Base-by-base conservation (phyloP, 2,329 filamentous ascomycete species). In the Aspergillus unguis region DNA sequence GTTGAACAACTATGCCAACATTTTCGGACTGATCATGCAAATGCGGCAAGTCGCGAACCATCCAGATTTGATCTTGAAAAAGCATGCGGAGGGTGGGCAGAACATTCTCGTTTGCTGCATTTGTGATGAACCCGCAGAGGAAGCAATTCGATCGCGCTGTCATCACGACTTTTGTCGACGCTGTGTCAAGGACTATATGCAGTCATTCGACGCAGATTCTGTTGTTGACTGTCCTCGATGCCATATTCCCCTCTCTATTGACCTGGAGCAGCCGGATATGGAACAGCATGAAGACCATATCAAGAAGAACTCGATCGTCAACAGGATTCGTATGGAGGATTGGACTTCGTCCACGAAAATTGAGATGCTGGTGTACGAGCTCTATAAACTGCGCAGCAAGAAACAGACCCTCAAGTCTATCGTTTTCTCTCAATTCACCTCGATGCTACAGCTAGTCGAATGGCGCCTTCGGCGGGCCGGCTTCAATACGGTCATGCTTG, bases 321-420 rank as follows among this genome's bases (percentile, higher is more conserved):
- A 97, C 71, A 88, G 94, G 50, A 97, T 99, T 75, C 90, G 92
- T 73, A 96, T 97, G 92, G 90, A 95, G 69, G 89, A 97, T 65
- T 99, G 94, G 94, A 96, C 91, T 0, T 96, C 90, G 0, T 96
- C 91, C 1, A 96, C 92, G 57, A 99, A 99, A 77, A 99, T 99
- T 60, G 94, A 99, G 75, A 85, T 95, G 69, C 83, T 99, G 5
- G 87, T 97, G 7, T 95, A 96, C 66, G 91, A 97, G 66, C 81
- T 99, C 2, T 94, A 95, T 77, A 88, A 89, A 70, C 81, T 97
- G 36, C 86, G 94, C 53, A 95, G 88, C 53, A 89, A 95, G 75
- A 96, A 95, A 69, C 86, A 91, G 57, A 95, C 91, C 0, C 87
- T 94, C 71, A 99, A 99, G 75, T 95, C 90, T 3, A 97, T 97